A percentile compares a stretch with the other conserved stretches of the same genome.
Evolutionary conservation across 345 rosid species (phyloP).

Genomic region (Citrus unshiu): DNA sequence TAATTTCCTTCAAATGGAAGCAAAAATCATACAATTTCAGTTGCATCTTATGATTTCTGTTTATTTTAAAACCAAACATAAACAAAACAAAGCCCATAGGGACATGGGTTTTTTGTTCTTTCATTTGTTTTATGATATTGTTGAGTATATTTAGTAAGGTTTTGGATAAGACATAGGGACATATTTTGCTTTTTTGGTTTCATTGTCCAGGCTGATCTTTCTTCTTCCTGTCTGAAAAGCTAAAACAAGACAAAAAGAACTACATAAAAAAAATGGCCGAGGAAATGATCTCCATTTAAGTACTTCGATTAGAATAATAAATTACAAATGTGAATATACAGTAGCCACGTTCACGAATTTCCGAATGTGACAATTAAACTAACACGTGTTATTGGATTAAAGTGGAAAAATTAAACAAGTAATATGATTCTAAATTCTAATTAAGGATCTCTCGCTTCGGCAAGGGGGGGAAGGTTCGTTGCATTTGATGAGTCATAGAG

Average conservation of each 20-base stretch:
- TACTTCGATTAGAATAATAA: background rate
- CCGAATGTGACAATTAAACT: background rate
- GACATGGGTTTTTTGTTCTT: background rate
- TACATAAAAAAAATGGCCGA: background rate
- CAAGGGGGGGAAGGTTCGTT: background rate
- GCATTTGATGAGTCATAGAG: no score
- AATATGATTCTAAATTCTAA: no score
- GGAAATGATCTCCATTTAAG: background rate
- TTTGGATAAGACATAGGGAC: background rate
- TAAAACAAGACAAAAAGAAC: slow-evolving; percentile 9
- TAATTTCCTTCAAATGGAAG: background rate
- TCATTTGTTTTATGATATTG: background rate
- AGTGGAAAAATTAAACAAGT: no score
- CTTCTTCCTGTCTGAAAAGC: background rate
- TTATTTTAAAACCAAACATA: background rate
- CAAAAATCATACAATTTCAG: background rate
- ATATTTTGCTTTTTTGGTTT: background rate
- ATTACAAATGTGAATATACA: background rate
- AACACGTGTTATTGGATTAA: background rate
- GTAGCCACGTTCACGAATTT: background rate
- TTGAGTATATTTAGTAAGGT: background rate
- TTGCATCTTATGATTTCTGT: background rate
- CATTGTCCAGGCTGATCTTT: background rate
- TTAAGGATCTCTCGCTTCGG: no score
- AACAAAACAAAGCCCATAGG: background rate